Evolutionary conservation across 2,329 filamentous ascomycete species (phyloP).

Genomic region (Dendrostoma leiphaemia): DNA sequence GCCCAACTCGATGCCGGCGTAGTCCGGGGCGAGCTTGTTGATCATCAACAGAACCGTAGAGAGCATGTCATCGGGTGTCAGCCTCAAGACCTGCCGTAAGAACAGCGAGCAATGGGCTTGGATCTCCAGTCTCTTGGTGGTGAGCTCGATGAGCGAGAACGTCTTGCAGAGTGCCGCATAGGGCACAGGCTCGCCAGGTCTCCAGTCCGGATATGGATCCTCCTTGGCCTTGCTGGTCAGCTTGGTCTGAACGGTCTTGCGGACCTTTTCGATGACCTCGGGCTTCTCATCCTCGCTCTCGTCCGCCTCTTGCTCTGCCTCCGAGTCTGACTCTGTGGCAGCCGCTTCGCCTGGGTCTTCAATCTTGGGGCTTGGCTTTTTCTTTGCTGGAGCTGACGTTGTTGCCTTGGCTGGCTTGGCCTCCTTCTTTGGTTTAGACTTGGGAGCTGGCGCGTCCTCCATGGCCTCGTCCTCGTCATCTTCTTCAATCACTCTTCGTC

Average conservation of each 20-base stretch:
- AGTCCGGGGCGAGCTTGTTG: conserved; percentile 96
- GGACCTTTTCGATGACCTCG: conserved; percentile 68
- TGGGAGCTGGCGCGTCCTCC: conserved; percentile 28
- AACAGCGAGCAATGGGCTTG: conserved; percentile 87
- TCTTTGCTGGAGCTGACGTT: conserved; percentile 12
- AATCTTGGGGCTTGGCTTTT: conserved; percentile 24
- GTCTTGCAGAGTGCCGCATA: conserved; percentile 94
- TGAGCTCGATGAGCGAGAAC: conserved; percentile 93
- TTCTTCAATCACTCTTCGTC: conserved; percentile 47
- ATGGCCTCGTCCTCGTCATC: conserved; percentile 48
- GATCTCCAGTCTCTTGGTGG: conserved; percentile 86
- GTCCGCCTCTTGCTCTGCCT: conserved; percentile 48
- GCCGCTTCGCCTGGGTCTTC: conserved; percentile 42
- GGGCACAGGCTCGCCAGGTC: conserved; percentile 80
- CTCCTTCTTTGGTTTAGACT: conserved; percentile 26
- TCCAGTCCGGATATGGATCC: conserved; percentile 97
- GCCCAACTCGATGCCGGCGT: conserved; percentile 93
- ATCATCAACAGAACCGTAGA: conserved; percentile 93
- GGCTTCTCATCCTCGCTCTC: conserved; percentile 63
- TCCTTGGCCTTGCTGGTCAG: conserved; percentile 59
- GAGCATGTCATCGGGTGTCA: conserved; percentile 85
- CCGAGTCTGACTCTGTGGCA: conserved; percentile 44
- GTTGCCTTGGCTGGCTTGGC: conserved; percentile 25
- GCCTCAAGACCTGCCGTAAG: conserved; percentile 85
- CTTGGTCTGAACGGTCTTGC: conserved; percentile 77